Evolutionary conservation across 169 alveolate genomes (phyloP).

Genomic region (Fabrea salina): DNA sequence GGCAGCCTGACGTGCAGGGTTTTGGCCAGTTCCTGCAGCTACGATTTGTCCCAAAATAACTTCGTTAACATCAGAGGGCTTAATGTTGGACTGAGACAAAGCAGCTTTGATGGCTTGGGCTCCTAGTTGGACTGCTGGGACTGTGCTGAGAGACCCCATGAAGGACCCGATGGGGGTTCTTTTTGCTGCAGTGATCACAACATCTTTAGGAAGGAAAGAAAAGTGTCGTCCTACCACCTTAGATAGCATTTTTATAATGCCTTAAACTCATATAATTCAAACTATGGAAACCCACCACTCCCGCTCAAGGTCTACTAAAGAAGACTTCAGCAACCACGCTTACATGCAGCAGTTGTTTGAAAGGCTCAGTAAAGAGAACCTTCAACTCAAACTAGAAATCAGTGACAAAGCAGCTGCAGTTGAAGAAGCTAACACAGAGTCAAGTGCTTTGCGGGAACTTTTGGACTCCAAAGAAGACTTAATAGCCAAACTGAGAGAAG

Average conservation of each 20-base stretch:
- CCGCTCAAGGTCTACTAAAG: too few relatives aligned
- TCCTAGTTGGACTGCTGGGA: slow-evolving; percentile 47
- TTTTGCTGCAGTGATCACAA: slow-evolving; percentile 40
- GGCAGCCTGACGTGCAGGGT: slow-evolving; percentile 52
- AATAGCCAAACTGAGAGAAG: slow-evolving; percentile 3
- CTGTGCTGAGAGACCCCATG: slow-evolving; percentile 40
- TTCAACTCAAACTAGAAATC: neutral
- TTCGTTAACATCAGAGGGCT: slow-evolving; percentile 44
- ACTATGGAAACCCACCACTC: too few relatives aligned
- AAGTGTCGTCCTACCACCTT: neutral
- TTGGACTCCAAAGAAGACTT: neutral
- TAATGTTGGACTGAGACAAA: slow-evolving; percentile 36
- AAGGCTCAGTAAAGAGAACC: neutral
- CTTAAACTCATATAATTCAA: neutral
- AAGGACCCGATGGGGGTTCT: slow-evolving; percentile 59
- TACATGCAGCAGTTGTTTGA: neutral
- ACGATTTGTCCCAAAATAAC: slow-evolving; percentile 61
- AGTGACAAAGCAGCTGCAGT: neutral
- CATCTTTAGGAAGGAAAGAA: slow-evolving; percentile 21
- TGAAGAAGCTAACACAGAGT: neutral
- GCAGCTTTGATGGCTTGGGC: slow-evolving; percentile 43
- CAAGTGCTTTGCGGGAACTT: neutral
- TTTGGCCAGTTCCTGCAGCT: slow-evolving; percentile 55
- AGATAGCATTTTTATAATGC: neutral
- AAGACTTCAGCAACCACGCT: too few relatives aligned